phyloP scores from a whole-genome alignment of 768 basidiomycete species.

The Serpula lacrymans region DNA sequence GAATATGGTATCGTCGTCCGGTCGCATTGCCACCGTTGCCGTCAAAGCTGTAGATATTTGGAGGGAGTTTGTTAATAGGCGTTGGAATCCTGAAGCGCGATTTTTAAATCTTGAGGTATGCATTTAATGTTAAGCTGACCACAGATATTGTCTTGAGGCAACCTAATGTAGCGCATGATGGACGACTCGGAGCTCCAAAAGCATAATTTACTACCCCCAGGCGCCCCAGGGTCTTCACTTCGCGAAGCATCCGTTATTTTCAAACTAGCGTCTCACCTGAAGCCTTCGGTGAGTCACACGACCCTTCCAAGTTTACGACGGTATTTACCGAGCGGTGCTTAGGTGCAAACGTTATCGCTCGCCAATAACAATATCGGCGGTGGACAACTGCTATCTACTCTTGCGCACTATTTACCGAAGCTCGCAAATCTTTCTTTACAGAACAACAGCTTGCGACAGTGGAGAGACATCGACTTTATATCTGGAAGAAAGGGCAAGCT shows the following conservation, averaged over 20 bases:
- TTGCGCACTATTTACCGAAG: constrained; percentile 74
- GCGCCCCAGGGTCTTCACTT: constrained; percentile 54
- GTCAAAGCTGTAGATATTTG: constrained; percentile 60
- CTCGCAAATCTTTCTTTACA: constrained; percentile 78
- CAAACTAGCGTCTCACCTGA: constrained; percentile 77
- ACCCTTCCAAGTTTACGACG: neutral
- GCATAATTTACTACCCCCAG: constrained; percentile 68
- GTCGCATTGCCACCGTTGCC: constrained; percentile 17
- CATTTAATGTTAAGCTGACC: constrained; percentile 7
- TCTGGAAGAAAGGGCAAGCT: constrained; percentile 57
- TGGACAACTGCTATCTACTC: constrained; percentile 55
- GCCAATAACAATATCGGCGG: constrained; percentile 70
- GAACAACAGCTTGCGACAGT: constrained; percentile 66
- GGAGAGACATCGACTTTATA: constrained; percentile 69
- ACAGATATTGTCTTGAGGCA: neutral
- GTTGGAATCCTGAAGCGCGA: constrained; percentile 66
- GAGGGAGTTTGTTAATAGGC: constrained; percentile 67
- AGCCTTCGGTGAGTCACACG: constrained; percentile 66
- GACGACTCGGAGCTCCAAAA: constrained; percentile 76
- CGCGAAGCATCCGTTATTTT: constrained; percentile 82
- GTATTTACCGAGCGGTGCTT: neutral
- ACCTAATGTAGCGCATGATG: constrained; percentile 73
- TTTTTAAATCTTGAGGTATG: constrained; percentile 84
- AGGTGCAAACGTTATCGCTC: constrained; percentile 82
- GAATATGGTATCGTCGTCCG: neutral